Conservation (phyloP, 306 rosid species). For the Begonia loranthoides region DNA sequence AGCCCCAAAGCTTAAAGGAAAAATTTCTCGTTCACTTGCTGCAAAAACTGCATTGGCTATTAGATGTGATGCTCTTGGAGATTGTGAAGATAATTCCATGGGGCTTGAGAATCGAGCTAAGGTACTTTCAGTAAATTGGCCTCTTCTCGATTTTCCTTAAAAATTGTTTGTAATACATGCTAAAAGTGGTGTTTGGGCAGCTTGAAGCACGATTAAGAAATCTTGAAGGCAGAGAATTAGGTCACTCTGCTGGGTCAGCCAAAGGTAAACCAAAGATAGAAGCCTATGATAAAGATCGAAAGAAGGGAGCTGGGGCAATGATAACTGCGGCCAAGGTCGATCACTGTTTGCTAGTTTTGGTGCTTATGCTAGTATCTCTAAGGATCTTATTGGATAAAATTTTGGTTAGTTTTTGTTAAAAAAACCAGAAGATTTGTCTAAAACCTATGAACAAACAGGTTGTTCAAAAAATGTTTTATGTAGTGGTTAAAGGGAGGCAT, state of each 20-base stretch:
- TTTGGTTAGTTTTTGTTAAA: too few relatives aligned
- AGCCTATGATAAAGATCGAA: slow-evolving; percentile 78
- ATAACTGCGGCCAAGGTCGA: slow-evolving; percentile 77
- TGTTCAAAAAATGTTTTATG: too few relatives aligned
- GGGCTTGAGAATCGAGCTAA: slow-evolving; percentile 73
- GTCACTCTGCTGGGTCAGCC: slow-evolving; percentile 72
- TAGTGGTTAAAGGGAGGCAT: too few relatives aligned
- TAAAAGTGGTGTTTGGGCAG: slow-evolving; percentile 15
- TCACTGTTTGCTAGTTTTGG: background rate
- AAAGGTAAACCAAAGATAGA: slow-evolving; percentile 87
- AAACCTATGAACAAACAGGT: too few relatives aligned
- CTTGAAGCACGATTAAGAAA: slow-evolving; percentile 77
- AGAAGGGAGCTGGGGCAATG: slow-evolving; percentile 68
- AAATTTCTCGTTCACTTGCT: slow-evolving; percentile 86
- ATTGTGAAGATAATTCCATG: slow-evolving; percentile 62
- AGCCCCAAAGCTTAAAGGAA: slow-evolving; percentile 77
- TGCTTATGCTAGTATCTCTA: background rate
- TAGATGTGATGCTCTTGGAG: slow-evolving; percentile 85
- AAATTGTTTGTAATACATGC: background rate
- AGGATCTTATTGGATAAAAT: too few relatives aligned
- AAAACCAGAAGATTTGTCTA: too few relatives aligned
- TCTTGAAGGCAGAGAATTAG: slow-evolving; percentile 80
- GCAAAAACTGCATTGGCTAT: slow-evolving; percentile 72
- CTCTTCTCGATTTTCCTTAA: background rate
- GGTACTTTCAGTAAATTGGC: slow-evolving; percentile 20